These are phyloP conservation scores for Graphilbum sp. DNA, from an alignment of 2,329 filamentous ascomycete genomes.

Conservation along the genomic window DNA sequence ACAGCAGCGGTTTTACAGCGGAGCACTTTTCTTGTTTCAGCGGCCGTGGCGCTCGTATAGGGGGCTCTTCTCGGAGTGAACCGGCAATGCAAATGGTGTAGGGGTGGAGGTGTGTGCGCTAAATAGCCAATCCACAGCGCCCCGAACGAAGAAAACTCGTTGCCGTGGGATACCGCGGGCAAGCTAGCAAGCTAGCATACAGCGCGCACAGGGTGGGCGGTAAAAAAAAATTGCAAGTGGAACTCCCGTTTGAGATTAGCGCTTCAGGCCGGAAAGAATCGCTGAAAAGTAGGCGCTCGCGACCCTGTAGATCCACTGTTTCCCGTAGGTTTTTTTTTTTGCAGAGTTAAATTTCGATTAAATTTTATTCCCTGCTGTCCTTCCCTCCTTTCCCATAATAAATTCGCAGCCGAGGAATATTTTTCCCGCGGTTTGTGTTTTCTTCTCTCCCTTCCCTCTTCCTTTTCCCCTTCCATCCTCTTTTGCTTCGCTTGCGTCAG, in stretches of 20 bases:
- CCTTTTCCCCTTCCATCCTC: slow-evolving; percentile 17
- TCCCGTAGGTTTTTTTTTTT: slow-evolving; percentile 27
- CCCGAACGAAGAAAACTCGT: background rate
- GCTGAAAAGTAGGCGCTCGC: slow-evolving; percentile 25
- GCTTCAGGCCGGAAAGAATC: slow-evolving; percentile 32
- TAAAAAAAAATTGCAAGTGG: background rate
- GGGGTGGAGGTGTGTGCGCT: background rate
- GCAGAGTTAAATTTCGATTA: background rate
- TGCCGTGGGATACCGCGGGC: background rate
- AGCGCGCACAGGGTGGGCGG: background rate
- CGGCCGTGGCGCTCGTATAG: no score
- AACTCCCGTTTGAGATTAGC: slow-evolving; percentile 8
- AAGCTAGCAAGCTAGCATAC: background rate
- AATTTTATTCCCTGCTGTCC: slow-evolving; percentile 2
- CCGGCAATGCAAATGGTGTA: background rate
- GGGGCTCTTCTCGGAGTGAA: background rate
- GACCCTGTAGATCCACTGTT: background rate
- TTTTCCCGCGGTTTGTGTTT: slow-evolving; percentile 20
- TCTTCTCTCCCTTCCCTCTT: slow-evolving; percentile 19
- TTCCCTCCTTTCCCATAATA: slow-evolving; percentile 3
- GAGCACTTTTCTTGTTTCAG: no score
- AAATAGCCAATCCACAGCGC: background rate
- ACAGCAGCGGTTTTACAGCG: background rate
- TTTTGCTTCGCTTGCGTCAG: slow-evolving; percentile 8
- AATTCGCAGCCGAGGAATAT: slow-evolving; percentile 5